These are phyloP conservation scores for Salix dunnii DNA, from an alignment of 345 rosid genomes.

Conservation along the genomic window DNA sequence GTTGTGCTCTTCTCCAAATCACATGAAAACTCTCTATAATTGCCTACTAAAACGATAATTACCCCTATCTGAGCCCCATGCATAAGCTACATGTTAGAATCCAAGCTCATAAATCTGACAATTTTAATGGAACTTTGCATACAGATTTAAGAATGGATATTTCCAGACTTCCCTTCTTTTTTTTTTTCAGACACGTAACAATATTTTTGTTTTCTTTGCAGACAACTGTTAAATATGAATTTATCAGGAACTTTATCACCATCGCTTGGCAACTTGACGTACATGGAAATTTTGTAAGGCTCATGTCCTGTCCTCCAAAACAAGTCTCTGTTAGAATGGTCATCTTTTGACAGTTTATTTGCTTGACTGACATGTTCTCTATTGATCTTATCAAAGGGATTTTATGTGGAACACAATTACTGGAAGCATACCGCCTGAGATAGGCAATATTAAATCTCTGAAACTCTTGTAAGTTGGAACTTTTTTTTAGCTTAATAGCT, in stretches of 20 bases:
- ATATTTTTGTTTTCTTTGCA: constrained; percentile 28
- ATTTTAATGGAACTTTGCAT: not conserved
- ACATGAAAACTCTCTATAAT: not conserved
- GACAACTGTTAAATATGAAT: constrained; percentile 76
- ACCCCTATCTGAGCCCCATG: not conserved
- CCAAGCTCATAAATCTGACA: not conserved
- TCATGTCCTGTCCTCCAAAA: not conserved
- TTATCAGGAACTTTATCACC: constrained; percentile 79
- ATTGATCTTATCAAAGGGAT: constrained; percentile 49
- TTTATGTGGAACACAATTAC: constrained; percentile 90
- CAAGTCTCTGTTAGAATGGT: not conserved
- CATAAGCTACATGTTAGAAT: not conserved
- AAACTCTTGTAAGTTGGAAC: constrained; percentile 67
- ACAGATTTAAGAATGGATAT: not conserved
- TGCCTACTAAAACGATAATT: not conserved
- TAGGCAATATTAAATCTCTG: constrained; percentile 71
- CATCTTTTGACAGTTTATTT: not conserved
- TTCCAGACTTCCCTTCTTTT: not conserved
- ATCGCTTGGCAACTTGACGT: constrained; percentile 63
- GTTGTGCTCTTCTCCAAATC: not conserved
- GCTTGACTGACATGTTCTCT: constrained; percentile 15
- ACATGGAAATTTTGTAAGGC: constrained; percentile 63
- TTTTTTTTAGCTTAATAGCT: constrained; percentile 4
- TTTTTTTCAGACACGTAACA: not conserved
- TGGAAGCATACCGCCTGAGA: constrained; percentile 87